Evolutionary conservation across 2,329 filamentous ascomycete genomes (phyloP).

Genomic region (Sporothrix mexicana): DNA sequence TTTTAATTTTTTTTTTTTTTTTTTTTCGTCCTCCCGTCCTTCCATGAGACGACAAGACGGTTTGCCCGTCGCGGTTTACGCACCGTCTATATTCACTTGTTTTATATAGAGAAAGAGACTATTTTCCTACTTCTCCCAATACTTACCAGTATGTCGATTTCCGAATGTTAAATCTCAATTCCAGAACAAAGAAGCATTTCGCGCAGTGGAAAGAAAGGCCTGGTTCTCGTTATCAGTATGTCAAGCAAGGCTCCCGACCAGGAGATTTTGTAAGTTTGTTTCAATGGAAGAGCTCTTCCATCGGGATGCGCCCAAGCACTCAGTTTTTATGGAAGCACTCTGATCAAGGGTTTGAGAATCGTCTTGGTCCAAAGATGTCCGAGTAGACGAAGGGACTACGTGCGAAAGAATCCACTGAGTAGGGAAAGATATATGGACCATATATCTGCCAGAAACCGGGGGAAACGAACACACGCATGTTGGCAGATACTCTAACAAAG

Average conservation of each 20-base stretch:
- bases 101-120: not conserved
- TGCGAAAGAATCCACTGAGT: not conserved
- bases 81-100: not conserved
- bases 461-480: not conserved
- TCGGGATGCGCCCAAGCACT: not conserved
- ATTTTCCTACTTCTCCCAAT: not conserved
- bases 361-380: not conserved
- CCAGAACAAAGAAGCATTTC: too few species aligned
- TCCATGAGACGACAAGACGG: not conserved
- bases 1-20: not conserved
- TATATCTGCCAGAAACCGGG: not conserved
- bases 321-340: not conserved
- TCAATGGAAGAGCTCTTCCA: not conserved
- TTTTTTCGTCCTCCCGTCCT: not conserved
- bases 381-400: not conserved
- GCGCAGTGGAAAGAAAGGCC: not conserved
- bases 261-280: not conserved
- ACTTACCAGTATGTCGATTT: not conserved
- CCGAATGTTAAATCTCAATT: not conserved
- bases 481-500: not conserved
- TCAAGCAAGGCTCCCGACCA: not conserved
- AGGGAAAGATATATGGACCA: not conserved
- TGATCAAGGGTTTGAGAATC: conserved; percentile 5
- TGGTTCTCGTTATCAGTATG: not conserved
- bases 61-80: not conserved